Base-by-base conservation (phyloP, 495 filamentous ascomycete species). In the Penicillium cosmopolitanum region DNA sequence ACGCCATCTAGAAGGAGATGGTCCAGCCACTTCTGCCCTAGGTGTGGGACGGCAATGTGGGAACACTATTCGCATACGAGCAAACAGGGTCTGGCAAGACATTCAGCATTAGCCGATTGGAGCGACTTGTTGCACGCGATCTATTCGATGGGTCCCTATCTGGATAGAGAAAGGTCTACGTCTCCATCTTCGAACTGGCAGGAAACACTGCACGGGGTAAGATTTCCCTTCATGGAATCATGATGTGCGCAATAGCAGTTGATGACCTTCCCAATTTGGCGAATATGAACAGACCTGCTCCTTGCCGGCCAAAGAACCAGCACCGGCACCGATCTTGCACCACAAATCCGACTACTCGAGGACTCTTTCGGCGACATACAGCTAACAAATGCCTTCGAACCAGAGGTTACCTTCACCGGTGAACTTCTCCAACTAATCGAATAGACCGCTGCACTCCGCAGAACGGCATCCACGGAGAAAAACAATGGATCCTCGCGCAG, bases 11-110 rank as follows among this genome's bases (percentile, higher is more conserved):
- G 38, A 34, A 71, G 9, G 56, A 67, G 25, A 33, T 56, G 1
- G 68, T 66, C 0, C 52, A 61, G 13, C 62, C 58, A 10, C 61
- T 77, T 35, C 62, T 75, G 44, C 64, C 62, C 9, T 75, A 54
- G 56, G 68, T 55, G 4, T 74, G 67, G 67, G 56, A 59, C 13
- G 71, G 74, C 0, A 63, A 65, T 42, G 60, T 72, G 23, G 61
- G 72, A 5, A 75, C 77, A 0, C 51, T 81, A 8, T 77, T 82
- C 34, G 74, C 74, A 18, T 81, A 82, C 50, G 79, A 79, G 0
- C 78, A 81, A 48, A 81, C 79, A 1, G 77, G 77, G 0, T 80
- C 78, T 1, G 79, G 80, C 19, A 82, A 83, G 58, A 79, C 77
- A 0, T 73, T 68, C 53, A 81, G 78, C 7, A 71, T 81, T 34